Base-by-base conservation (phyloP, 1,284 basidiomycete species). In the Marasmius tenuissimus region DNA sequence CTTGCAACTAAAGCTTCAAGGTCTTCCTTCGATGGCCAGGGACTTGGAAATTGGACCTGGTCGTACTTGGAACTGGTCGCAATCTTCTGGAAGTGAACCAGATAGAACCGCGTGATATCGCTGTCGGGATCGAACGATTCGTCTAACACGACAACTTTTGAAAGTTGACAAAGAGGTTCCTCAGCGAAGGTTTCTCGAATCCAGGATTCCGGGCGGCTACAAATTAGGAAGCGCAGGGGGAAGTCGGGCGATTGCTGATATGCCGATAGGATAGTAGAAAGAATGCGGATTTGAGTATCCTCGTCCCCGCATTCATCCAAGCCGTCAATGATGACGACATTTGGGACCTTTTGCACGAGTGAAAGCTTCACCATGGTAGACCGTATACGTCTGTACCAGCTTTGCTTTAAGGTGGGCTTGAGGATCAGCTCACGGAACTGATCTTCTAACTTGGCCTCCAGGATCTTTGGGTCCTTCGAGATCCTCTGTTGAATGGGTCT, bases 151-250 rank as follows among this genome's bases (percentile, higher is more conserved):
- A 39, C 27, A 22, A n/a, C 33, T n/a, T 11, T 14, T 2, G 34
- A 11, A 22, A 50, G 14, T 14, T 18, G 9, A 14, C 27, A n/a
- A 27, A 35, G 18, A 8, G 20, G 34, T 9, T 6, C 11, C 1
- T 3, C 8, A 18, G 4, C 7, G 38, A 59, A 59, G 1, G 69
- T 68, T 0, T 71, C 68, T 8, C 66, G 61, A 39, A 73, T 70
- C 39, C 67, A 68, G 0, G 68, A 64, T 53, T 71, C 70, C 3
- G 70, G 70, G 6, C 69, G 63, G 34, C 67, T 67, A 9, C 66
- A 63, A 22, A 73, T 66, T 54, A 73, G 66, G 60, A 72, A 69
- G 48, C 68, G 67, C 6, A 73, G 61, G 2, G 70, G 70, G 0
- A 69, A 37, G 16, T n/a, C 14, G 18, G n/a, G 11, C 20, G 34